Evolutionary conservation across 768 basidiomycete genomes (phyloP).

Genomic region (Xerocomellus dryophilus): DNA sequence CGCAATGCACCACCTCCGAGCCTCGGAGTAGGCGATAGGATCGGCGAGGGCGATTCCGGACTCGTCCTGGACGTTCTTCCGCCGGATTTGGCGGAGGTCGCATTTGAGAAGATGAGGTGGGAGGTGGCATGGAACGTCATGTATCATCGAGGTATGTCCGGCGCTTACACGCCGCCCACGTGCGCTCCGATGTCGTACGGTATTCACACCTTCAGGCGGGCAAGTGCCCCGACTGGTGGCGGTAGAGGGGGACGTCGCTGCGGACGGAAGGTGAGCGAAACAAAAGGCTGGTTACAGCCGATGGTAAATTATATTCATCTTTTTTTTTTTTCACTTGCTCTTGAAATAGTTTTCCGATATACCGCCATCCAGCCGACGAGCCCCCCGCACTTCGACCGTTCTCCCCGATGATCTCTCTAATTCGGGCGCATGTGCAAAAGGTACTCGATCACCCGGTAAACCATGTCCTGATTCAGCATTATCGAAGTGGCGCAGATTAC

Average conservation of each 20-base stretch:
- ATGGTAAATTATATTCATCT: slow-evolving; percentile 1
- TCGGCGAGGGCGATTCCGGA: slow-evolving; percentile 69
- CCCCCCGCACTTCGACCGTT: slow-evolving; percentile 67
- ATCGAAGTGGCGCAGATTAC: slow-evolving; percentile 75
- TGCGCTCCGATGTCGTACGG: slow-evolving; percentile 3
- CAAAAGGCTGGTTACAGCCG: slow-evolving; percentile 13
- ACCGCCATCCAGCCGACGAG: slow-evolving; percentile 79
- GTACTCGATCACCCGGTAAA: slow-evolving; percentile 66
- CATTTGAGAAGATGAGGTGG: slow-evolving; percentile 54
- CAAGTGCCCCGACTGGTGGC: slow-evolving; percentile 68
- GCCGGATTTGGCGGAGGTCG: slow-evolving; percentile 47
- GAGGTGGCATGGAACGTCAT: slow-evolving; percentile 75
- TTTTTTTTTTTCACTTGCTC: neutral
- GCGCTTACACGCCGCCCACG: neutral
- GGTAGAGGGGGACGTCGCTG: slow-evolving; percentile 52
- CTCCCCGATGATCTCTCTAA: slow-evolving; percentile 63
- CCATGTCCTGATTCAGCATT: slow-evolving; percentile 80
- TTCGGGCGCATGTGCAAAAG: slow-evolving; percentile 61
- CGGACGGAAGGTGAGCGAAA: slow-evolving; percentile 46
- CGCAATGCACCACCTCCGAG: slow-evolving; percentile 20
- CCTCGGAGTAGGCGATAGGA: slow-evolving; percentile 36
- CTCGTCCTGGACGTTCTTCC: slow-evolving; percentile 61
- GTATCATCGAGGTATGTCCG: slow-evolving; percentile 63
- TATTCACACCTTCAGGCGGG: slow-evolving; percentile 48
- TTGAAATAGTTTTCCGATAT: slow-evolving; percentile 61